Percentiles rank a stretch among this genome's conserved stretches.
These are phyloP conservation scores for Corchorus capsularis DNA, from an alignment of 345 rosid genomes.

Conservation along the genomic window DNA sequence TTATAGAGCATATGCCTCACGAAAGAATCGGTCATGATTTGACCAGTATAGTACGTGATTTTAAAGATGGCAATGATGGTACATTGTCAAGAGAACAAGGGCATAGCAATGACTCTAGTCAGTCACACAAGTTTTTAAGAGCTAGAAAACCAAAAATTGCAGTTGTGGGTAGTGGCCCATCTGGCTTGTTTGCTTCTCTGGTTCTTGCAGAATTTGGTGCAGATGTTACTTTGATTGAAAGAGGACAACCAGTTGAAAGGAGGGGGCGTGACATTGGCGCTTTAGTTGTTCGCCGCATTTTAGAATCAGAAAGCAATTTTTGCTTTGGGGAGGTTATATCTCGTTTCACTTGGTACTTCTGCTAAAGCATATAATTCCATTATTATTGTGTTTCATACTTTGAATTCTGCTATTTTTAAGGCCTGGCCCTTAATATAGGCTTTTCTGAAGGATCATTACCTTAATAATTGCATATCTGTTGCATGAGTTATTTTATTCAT, in stretches of 20 bases:
- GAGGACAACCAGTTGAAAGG: constrained; percentile 93
- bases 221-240: constrained; percentile 85
- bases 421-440: not conserved
- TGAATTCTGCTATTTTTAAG: not conserved
- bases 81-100: constrained; percentile 24
- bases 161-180: constrained; percentile 92
- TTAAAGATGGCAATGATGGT: constrained; percentile 33
- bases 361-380: constrained; percentile 18
- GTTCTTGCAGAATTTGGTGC: constrained; percentile 96
- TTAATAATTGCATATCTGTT: not conserved
- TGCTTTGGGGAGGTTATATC: constrained; percentile 95
- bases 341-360: constrained; percentile 33
- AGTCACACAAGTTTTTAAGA: constrained; percentile 26
- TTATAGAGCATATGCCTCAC: constrained; percentile 54
- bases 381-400: constrained; percentile 3
- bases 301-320: constrained; percentile 91
- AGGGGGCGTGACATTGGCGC: constrained; percentile 97
- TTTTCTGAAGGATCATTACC: not conserved
- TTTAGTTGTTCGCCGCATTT: constrained; percentile 67
- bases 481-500: not conserved
- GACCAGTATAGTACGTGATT: constrained; percentile 50
- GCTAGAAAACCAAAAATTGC: constrained; percentile 60
- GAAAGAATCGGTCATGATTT: constrained; percentile 60
- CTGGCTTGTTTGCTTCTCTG: constrained; percentile 92
- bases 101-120: constrained; percentile 21